A percentile compares a stretch with the other conserved stretches of the same genome.
Evolutionary conservation across 148 eudicot genomes (phyloP).

Genomic region (Salicornia ramosissima): DNA sequence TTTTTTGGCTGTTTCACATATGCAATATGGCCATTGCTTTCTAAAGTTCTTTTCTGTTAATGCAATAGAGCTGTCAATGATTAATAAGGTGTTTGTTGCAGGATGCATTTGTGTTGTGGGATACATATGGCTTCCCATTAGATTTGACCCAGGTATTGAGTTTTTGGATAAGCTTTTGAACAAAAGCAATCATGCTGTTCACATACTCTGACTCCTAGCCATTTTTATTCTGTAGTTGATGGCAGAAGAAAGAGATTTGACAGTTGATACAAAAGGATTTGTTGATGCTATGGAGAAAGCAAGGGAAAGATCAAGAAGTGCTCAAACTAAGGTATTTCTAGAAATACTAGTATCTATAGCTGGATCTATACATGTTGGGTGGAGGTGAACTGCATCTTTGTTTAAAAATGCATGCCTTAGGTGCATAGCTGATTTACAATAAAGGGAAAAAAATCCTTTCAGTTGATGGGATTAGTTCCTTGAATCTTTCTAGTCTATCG

Average conservation of each 20-base stretch:
- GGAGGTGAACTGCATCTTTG: not conserved
- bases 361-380: not conserved
- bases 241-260: constrained; percentile 89
- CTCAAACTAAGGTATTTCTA: constrained; percentile 63
- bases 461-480: not conserved
- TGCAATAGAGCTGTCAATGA: constrained; percentile 2
- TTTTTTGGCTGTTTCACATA: not conserved
- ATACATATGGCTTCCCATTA: constrained; percentile 87
- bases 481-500: not conserved
- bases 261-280: constrained; percentile 77
- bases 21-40: not conserved
- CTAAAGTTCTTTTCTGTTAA: too few species aligned
- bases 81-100: constrained; percentile 35
- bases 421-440: not conserved
- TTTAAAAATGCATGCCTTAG: not conserved
- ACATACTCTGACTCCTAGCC: not conserved
- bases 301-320: constrained; percentile 83
- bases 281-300: constrained; percentile 82
- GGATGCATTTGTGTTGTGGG: constrained; percentile 98
- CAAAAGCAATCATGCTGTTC: not conserved
- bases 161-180: not conserved
- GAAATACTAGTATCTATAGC: not conserved
- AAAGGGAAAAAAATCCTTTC: too few species aligned
- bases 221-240: constrained; percentile 49
- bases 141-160: constrained; percentile 86